Percentiles rank a stretch among this genome's conserved stretches.
Conservation (phyloP, 2,329 filamentous ascomycete genomes). For the Colletotrichum theobromicola region DNA sequence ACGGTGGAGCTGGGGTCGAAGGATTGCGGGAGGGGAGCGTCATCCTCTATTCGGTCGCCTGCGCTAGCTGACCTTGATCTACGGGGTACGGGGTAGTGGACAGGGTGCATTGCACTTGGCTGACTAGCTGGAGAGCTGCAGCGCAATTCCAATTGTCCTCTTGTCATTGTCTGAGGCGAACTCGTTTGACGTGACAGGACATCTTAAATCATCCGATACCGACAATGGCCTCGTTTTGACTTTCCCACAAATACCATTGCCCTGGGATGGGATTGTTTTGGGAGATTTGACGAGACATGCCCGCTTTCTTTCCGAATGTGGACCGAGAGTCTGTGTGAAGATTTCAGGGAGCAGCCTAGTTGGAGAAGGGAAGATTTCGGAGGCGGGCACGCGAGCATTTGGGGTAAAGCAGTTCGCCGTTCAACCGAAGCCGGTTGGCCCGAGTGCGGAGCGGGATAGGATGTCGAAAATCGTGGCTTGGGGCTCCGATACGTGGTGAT, state of each 20-base stretch:
- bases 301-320: not conserved
- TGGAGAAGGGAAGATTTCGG: not conserved
- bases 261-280: not conserved
- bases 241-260: not conserved
- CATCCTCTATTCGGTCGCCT: not conserved
- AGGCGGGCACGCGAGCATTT: not conserved
- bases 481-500: not conserved
- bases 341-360: not conserved
- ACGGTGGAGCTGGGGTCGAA: not conserved
- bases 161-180: not conserved
- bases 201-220: not conserved
- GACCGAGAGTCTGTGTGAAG: not conserved
- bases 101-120: not conserved
- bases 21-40: not conserved
- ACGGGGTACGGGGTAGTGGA: not conserved
- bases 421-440: not conserved
- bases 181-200: not conserved
- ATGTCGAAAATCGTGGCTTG: not conserved
- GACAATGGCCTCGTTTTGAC: not conserved
- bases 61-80: not conserved
- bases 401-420: not conserved
- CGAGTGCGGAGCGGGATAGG: not conserved
- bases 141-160: not conserved
- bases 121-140: not conserved
- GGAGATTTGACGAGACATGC: constrained; percentile 2